Evolutionary conservation across 2,329 filamentous ascomycete species (phyloP), one percentile per base, ranked within the genome.

Genomic region (Monosporascus sp.): DNA sequence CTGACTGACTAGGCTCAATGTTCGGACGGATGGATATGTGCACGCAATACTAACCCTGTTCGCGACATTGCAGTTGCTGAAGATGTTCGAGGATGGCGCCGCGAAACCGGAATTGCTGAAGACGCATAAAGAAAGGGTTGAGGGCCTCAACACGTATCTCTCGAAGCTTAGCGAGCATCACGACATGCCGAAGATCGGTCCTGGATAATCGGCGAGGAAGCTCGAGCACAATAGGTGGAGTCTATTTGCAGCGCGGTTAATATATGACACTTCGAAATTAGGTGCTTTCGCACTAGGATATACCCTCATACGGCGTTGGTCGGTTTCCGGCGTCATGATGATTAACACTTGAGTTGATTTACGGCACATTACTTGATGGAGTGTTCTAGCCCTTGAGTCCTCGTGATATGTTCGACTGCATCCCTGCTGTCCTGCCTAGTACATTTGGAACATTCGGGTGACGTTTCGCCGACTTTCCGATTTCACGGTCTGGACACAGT

Each of bases 71-170:
- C 61, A 94, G 90, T 76, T 97, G 64, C 84, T 94, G 63, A 87
- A 96, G 65, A 79, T 91, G 57, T 76, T 95, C 45, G 86, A 88
- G 66, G 73, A 76, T 3, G 76, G 78, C 2, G 73, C 73, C 7
- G 69, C 76, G 7, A 71, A 78, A 48, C 84, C 87, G 16, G 92
- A 97, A 69, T 87, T 95, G 17, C 83, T 93, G 61, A 97, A 97
- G 78, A 96, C 92, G 31, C 94, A 99, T 72, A 97, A 97, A 70
- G 90, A 99, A 76, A 85, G 91, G 11, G 93, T 99, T 44, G 92
- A 97, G 71, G 91, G 97, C 69, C 76, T 97, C 63, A 99, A 99
- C 70, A 90, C 89, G 59, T 97, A 97, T 70, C 76, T 99, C 37
- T 94, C 90, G 60, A 88, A 86, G 60, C 73, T 99, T 66, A 96